Evolutionary conservation across 2,329 filamentous ascomycete genomes (phyloP).

Genomic region (Xylariales sp.): DNA sequence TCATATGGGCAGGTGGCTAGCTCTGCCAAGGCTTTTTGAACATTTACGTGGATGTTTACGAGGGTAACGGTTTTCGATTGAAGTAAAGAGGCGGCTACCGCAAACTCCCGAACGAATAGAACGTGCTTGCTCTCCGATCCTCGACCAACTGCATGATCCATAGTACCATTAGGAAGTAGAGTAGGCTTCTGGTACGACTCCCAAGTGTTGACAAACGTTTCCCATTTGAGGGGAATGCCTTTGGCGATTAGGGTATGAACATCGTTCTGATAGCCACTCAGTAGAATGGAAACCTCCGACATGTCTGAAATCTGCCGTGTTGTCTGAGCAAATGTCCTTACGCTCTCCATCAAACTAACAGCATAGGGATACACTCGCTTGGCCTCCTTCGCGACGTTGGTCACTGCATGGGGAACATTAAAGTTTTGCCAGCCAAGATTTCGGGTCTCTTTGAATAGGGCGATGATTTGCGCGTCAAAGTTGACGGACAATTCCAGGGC

Average conservation of each 20-base stretch:
- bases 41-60: constrained; percentile 79
- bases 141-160: constrained; percentile 64
- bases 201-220: constrained; percentile 97
- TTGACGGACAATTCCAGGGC: constrained; percentile 90
- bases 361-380: constrained; percentile 98
- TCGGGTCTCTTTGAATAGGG: constrained; percentile 97
- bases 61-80: constrained; percentile 88
- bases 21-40: constrained; percentile 84
- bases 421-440: constrained; percentile 97
- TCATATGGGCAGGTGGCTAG: constrained; percentile 88
- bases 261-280: constrained; percentile 92
- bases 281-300: constrained; percentile 85
- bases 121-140: constrained; percentile 91
- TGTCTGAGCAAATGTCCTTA: constrained; percentile 92
- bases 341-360: constrained; percentile 97
- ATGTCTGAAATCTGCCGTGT: constrained; percentile 85
- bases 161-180: constrained; percentile 67
- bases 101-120: constrained; percentile 95
- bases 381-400: constrained; percentile 97
- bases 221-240: constrained; percentile 92
- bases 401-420: constrained; percentile 92
- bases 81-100: constrained; percentile 84
- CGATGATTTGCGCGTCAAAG: constrained; percentile 97
- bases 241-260: constrained; percentile 85
- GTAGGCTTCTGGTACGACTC: constrained; percentile 79